Percentiles rank a stretch among this genome's conserved stretches.
Evolutionary conservation across 495 filamentous ascomycete genomes (phyloP).

Genomic region (Penicillium cinerascens): DNA sequence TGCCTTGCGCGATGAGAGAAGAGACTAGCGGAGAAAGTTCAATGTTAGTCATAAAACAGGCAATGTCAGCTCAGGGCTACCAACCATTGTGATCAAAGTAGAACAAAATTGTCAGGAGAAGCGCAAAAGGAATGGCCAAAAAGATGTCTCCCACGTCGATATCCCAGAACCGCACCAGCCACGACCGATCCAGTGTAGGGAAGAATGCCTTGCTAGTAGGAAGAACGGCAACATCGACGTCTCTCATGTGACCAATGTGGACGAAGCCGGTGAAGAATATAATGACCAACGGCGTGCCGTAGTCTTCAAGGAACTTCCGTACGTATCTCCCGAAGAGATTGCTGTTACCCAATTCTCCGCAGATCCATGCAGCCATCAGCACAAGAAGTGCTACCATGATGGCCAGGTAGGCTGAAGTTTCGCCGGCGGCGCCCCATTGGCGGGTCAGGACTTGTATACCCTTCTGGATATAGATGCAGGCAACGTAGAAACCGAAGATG

Average conservation of each 20-base stretch:
- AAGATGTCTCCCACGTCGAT: slow-evolving; percentile 72
- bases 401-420: slow-evolving; percentile 68
- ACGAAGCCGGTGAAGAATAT: slow-evolving; percentile 88
- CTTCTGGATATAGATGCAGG: slow-evolving; percentile 82
- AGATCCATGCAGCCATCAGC: slow-evolving; percentile 66
- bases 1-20: slow-evolving; percentile 86
- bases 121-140: slow-evolving; percentile 81
- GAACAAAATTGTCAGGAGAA: slow-evolving; percentile 84
- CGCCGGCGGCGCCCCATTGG: slow-evolving; percentile 50
- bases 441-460: slow-evolving; percentile 74
- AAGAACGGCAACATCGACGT: slow-evolving; percentile 59
- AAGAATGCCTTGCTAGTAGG: slow-evolving; percentile 76
- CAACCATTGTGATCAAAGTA: slow-evolving; percentile 90
- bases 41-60: background rate
- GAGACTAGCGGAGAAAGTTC: slow-evolving; percentile 52
- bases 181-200: slow-evolving; percentile 72
- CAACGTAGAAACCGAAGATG: slow-evolving; percentile 86
- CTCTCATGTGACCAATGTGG: slow-evolving; percentile 73
- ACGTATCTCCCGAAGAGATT: slow-evolving; percentile 67
- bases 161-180: slow-evolving; percentile 90
- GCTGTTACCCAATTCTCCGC: slow-evolving; percentile 65
- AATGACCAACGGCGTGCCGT: slow-evolving; percentile 77
- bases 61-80: background rate
- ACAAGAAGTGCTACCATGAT: slow-evolving; percentile 71
- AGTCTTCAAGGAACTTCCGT: slow-evolving; percentile 78